Evolutionary conservation across 2,329 filamentous ascomycete genomes (phyloP).

Genomic region (Nothopassalora personata): DNA sequence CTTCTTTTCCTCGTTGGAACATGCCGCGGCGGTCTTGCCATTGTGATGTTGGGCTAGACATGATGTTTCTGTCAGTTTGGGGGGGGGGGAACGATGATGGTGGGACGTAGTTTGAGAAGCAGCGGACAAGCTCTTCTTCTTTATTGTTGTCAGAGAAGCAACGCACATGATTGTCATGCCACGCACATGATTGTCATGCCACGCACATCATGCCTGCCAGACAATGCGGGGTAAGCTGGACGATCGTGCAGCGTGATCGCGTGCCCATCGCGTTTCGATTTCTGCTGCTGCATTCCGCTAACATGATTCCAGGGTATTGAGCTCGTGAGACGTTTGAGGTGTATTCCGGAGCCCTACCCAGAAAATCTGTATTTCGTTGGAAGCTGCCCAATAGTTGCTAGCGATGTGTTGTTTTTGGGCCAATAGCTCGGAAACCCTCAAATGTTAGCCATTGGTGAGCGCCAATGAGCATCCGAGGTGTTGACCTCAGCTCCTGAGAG

Average conservation of each 20-base stretch:
- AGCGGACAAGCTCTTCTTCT: not conserved
- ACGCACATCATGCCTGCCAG: not conserved
- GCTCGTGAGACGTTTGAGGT: not conserved
- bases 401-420: not conserved
- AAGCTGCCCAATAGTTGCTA: not conserved
- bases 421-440: not conserved
- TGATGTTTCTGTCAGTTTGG: not conserved
- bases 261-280: not conserved
- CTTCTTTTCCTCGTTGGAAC: constrained; percentile 32
- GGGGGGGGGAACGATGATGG: not conserved
- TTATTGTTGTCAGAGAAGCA: not conserved
- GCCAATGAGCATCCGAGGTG: not conserved
- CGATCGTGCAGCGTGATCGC: constrained; percentile 1
- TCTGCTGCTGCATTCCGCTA: not conserved
- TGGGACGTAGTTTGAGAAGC: not conserved
- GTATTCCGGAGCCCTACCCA: not conserved
- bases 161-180: not conserved
- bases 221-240: constrained; percentile 1
- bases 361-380: not conserved
- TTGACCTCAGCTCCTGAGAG: not conserved
- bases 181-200: constrained; percentile 1
- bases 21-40: constrained; percentile 32
- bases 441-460: not conserved
- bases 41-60: constrained; percentile 8
- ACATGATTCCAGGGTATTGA: not conserved